phyloP scores from a whole-genome alignment of 306 rosid genomes.

The Pyrus betulifolia region DNA sequence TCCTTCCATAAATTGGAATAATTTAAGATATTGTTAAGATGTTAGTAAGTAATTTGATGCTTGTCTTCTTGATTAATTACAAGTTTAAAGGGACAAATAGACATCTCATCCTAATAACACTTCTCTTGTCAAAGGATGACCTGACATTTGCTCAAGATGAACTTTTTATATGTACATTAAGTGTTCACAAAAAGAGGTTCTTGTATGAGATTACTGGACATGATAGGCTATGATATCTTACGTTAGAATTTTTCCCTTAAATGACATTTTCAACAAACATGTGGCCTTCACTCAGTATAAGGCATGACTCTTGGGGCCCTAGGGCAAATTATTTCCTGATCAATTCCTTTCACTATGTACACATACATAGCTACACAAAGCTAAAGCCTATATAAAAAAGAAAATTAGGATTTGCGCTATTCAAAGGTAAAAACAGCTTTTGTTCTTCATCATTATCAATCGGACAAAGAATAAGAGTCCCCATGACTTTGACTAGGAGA shows the following conservation, averaged over 20 bases:
- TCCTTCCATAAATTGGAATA: too few species aligned
- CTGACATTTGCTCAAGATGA: background rate
- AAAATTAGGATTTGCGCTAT: background rate
- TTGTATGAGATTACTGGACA: too few species aligned
- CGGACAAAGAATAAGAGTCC: constrained; percentile 7
- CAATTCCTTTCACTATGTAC: background rate
- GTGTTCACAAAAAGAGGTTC: background rate
- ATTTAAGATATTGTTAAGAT: background rate
- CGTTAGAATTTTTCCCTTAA: background rate
- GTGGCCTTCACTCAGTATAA: background rate
- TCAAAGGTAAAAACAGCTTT: background rate
- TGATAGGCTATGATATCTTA: too few species aligned
- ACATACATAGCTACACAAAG: background rate
- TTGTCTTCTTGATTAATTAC: background rate
- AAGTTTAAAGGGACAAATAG: background rate
- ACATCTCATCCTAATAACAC: too few species aligned
- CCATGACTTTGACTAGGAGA: background rate
- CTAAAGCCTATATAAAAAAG: background rate
- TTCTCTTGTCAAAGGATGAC: background rate
- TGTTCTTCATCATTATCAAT: background rate
- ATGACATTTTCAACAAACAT: background rate
- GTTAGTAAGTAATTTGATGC: background rate
- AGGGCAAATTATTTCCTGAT: background rate
- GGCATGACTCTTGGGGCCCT: background rate
- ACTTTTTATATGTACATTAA: background rate